Base-by-base conservation (phyloP, 495 filamentous ascomycete species). In the Aspergillus sparsus region DNA sequence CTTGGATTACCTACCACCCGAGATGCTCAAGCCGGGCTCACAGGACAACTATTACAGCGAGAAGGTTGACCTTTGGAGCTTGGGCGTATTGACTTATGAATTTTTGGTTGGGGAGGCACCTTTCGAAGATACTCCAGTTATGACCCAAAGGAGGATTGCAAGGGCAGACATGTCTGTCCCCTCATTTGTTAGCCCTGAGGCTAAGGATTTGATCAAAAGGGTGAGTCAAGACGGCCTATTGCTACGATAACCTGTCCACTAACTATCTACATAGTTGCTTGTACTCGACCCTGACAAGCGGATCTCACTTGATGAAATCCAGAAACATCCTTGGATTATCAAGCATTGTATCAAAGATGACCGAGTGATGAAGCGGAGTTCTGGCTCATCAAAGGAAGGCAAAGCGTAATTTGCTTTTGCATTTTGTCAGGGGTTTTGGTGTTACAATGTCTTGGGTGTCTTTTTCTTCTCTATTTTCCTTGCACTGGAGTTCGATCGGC, bases 81-180 rank as follows among this genome's bases (percentile, higher is more conserved):
- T 98, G 68, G 94, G 95, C 21, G 94, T 98, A 41, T 73, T 98
- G 76, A 96, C 89, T 3, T 98, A 98, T 66, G 94, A 98, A 74
- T 98, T 98, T 67, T 76, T 98, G 62, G 90, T 95, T 33, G 94
- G 94, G 32, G 91, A 97, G 75, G 93, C 94, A 36, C 94, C 94
- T 35, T 98, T 98, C 69, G 94, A 98, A 68, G 94, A 98, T 68
- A 93, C 89, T 18, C 91, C 90, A 11, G 83, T 93, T 49, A 96
- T 97, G 90, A 98, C 94, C 15, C 92, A 97, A 62, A 83, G 90
- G 65, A 83, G 93, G 63, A 98, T 98, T 73, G 84, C 88, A 12
- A 78, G 89, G 64, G 91, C 88, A 12, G 94, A 98, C 69, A 97
- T 98, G 91, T 87, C 87, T 0, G 86, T 98, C 15, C 94, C 94